A percentile compares a stretch with the other conserved stretches of the same genome.
These are phyloP conservation scores for Corrigiola litoralis DNA, from an alignment of 179 eudicot species.

Conservation along the genomic window DNA sequence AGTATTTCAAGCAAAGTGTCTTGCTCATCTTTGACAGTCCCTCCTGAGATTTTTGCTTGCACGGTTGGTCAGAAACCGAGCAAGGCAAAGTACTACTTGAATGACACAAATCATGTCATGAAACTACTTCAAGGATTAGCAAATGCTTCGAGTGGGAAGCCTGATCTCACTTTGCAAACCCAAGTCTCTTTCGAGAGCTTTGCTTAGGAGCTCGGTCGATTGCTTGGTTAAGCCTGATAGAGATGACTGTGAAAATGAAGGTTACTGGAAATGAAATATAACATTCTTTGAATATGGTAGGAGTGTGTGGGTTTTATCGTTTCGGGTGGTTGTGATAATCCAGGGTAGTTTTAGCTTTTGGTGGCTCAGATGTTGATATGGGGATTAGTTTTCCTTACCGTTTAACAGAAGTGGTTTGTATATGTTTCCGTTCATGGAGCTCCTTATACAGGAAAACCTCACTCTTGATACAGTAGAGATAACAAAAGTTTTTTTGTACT, in stretches of 20 bases:
- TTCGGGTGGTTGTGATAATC: conserved; percentile 11
- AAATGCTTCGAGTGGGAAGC: conserved; percentile 26
- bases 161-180: not conserved
- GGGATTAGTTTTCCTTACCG: conserved; percentile 18
- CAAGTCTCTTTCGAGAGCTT: conserved; percentile 35
- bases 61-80: conserved; percentile 52
- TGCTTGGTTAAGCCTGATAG: not conserved
- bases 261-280: not conserved
- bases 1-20: conserved; percentile 29
- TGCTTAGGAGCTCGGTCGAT: conserved; percentile 1
- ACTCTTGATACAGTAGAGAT: conserved; percentile 15
- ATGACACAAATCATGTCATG: conserved; percentile 35
- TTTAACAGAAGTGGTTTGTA: conserved; percentile 20
- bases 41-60: conserved; percentile 42
- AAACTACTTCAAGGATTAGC: conserved; percentile 36
- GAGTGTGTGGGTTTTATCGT: not conserved
- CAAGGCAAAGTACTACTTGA: conserved; percentile 44
- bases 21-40: conserved; percentile 12
- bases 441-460: conserved; percentile 18
- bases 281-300: conserved; percentile 2
- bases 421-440: conserved; percentile 18
- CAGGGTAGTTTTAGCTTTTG: conserved; percentile 14
- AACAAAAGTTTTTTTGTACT: conserved; percentile 6
- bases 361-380: conserved; percentile 19
- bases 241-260: not conserved